These are phyloP conservation scores for Tylopilus sp. DNA, from an alignment of 1,284 basidiomycete species.

Conservation along the genomic window DNA sequence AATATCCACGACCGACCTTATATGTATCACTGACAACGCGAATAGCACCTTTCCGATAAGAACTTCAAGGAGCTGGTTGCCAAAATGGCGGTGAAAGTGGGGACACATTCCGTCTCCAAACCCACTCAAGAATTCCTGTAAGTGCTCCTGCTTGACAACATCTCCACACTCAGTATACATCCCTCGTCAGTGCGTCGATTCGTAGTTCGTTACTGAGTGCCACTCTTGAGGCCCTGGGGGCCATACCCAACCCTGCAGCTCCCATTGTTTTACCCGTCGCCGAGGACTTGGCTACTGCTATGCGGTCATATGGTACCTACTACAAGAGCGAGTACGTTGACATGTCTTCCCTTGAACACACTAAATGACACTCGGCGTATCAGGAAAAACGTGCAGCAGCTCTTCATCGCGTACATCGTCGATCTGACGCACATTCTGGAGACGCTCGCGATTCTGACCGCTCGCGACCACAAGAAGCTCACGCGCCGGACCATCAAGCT, in stretches of 20 bases:
- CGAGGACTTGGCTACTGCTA: no score
- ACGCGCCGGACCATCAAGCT: conserved; percentile 3
- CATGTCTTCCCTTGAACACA: not conserved
- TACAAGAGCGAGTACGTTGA: conserved; percentile 3
- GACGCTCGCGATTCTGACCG: not conserved
- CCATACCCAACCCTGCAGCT: not conserved
- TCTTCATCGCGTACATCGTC: not conserved
- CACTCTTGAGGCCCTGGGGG: not conserved
- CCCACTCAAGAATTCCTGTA: not conserved
- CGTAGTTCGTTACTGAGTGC: not conserved
- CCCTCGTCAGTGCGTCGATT: not conserved
- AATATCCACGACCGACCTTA: not conserved
- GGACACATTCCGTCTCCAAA: not conserved
- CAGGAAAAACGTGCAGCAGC: conserved; percentile 1
- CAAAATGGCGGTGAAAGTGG: not conserved
- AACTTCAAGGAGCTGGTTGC: conserved; percentile 6
- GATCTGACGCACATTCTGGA: conserved; percentile 1
- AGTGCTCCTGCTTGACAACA: not conserved
- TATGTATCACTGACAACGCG: not conserved
- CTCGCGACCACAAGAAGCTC: not conserved
- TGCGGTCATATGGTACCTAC: no score
- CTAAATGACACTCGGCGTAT: not conserved
- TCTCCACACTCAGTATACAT: not conserved
- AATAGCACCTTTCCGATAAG: not conserved
- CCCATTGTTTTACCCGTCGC: conserved; percentile 4